Base-by-base conservation (phyloP, 169 alveolate species). In the Theileria equi region DNA sequence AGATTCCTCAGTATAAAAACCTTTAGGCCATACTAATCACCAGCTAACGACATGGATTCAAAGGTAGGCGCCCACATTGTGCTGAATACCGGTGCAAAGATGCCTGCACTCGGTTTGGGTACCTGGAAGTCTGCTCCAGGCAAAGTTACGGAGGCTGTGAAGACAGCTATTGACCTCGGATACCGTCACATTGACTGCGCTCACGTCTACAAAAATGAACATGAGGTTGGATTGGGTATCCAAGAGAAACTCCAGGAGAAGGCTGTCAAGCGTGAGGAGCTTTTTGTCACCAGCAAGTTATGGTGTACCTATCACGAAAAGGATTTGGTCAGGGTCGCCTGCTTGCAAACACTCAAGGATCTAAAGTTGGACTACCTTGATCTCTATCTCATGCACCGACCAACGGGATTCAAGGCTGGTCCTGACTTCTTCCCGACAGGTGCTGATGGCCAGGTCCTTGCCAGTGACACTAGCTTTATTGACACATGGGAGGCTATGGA, bases 361-460 rank as follows among this genome's bases (percentile, higher is more conserved):
- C 63, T 73, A 48, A 53, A 62, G 50, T 36, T 74, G 44, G 40
- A 67, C 5, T 74, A 60, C 71, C 28, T 74, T n/a, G 84, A 74
- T 64, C 71, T 74, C 54, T 74, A 52, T 52, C 55, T 74, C 31
- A 74, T 74, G 38, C 84, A 74, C 32, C 65, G 84, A 78, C 84
- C 84, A 35, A 47, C 65, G 31, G 61, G 58, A 5, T 48, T 48
- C 32, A 8, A 2, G 5, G 57, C 57, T 16, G 32, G 57, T 13
- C 25, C 25, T n/a, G 57, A 34, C n/a, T 48, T 48, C 7, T 36
- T 36, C 2, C 25, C 10, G 2, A 48, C 11, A 2, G 29, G 10
- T 16, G 57, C 25, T 6, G 29, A 34, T 5, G 57, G 57, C 35
- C 2, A 17, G 32, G 29, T 48, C 40, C 40, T 26, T 10, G 40